Percentiles rank a stretch among this genome's conserved stretches.
These are phyloP conservation scores for Colletotrichum spinosum DNA, from an alignment of 2,329 filamentous ascomycete species.

Conservation along the genomic window DNA sequence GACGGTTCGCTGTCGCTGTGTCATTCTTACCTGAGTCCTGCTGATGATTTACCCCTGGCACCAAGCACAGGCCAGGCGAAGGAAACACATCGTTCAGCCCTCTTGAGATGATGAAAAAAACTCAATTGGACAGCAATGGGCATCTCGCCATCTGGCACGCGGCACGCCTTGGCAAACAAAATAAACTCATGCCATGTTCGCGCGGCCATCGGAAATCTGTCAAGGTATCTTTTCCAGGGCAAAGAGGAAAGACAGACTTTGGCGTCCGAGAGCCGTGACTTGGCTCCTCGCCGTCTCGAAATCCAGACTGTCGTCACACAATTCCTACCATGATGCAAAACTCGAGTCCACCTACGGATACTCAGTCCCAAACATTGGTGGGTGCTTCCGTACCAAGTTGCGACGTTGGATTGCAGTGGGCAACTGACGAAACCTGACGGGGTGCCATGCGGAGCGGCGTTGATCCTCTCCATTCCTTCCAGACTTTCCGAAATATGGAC, in stretches of 20 bases:
- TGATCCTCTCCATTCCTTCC: background rate
- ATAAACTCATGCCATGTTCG: too few species aligned
- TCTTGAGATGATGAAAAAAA: constrained; percentile 18
- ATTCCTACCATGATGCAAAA: constrained; percentile 6
- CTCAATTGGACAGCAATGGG: constrained; percentile 28
- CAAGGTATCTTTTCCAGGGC: constrained; percentile 3
- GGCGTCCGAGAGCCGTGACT: background rate
- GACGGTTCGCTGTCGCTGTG: constrained; percentile 4
- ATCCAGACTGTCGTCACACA: background rate
- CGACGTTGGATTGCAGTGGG: constrained; percentile 21
- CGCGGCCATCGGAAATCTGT: background rate
- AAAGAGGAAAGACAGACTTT: background rate
- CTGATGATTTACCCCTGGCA: background rate
- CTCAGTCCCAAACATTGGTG: too few species aligned
- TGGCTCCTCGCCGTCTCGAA: background rate
- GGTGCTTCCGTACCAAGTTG: background rate
- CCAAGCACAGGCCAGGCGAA: constrained; percentile 21
- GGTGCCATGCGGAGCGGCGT: constrained; percentile 15
- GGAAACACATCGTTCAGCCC: constrained; percentile 23
- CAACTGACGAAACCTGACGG: constrained; percentile 26
- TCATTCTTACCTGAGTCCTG: constrained; percentile 24
- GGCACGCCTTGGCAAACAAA: constrained; percentile 15
- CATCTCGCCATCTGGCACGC: constrained; percentile 1
- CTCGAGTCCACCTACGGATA: background rate
- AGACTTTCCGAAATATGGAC: background rate